Base-by-base conservation (phyloP, 169 alveolate species). In the Plasmodium adleri region DNA sequence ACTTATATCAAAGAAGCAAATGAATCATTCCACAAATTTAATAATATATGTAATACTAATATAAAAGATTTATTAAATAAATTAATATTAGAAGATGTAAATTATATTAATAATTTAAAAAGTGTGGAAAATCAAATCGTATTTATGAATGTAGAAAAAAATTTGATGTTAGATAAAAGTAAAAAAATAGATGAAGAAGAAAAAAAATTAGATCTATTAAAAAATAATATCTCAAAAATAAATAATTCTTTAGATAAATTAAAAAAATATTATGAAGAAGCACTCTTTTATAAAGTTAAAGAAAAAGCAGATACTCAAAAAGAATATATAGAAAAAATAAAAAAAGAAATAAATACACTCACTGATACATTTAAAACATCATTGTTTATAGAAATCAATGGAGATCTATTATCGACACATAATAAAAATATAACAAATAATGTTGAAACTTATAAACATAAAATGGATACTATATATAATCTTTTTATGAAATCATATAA, bases 231-330 rank as follows among this genome's bases (percentile, higher is more conserved):
- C 7, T 13, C 10, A 15, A 78, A 13, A 4, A 78, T 78, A 66
- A 63, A 52, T 64, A 50, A 5, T 17, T 75, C 50, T 26, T 24
- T 78, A 15, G 28, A 52, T 3, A 58, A 26, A 45, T 17, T 56
- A 8, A 78, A 58, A 64, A 78, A 26, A 47, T 49, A 20, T 49
- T 78, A 64, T 10, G 89, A 78, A 66, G 28, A 59, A 39, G 89
- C 78, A 52, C 22, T 78, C 32, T 3, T 78, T 8, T 39, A 64
- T 52, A 50, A 66, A 47, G 54, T 78, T 26, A 45, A 66, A 32
- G 71, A 78, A 28, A 43, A 24, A 28, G 43, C 78, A 13, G 26
- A 63, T 26, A 7, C 9, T 15, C 49, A n/a, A 13, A 78, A 78
- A 24, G 1, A 17, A 45, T 3, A 59, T 20, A 49, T 78, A 1